Conservation (phyloP, 2,329 filamentous ascomycete genomes). For the Scedosporium minutisporum region DNA sequence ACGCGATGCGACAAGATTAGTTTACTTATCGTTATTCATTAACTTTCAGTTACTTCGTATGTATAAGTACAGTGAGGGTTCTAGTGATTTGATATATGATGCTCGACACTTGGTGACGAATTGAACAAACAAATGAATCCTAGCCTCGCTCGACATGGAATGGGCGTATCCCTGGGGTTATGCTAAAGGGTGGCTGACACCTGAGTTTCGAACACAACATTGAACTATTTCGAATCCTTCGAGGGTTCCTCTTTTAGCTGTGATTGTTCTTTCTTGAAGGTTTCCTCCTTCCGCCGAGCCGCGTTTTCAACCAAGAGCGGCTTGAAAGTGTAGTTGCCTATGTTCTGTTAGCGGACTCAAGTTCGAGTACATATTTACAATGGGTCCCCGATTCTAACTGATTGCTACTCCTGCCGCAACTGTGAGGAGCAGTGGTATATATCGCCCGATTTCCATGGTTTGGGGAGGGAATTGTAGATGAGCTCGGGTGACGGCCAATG, state of each 20-base stretch:
- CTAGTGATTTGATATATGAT: too few relatives aligned
- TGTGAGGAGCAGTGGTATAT: constrained; percentile 1
- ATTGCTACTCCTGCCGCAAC: constrained; percentile 4
- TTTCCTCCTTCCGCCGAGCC: neutral
- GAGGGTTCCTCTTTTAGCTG: neutral
- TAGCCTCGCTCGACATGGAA: too few relatives aligned
- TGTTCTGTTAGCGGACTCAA: neutral
- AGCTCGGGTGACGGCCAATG: neutral
- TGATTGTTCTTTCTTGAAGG: neutral
- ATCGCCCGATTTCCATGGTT: constrained; percentile 3
- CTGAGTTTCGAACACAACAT: too few relatives aligned
- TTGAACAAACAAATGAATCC: too few relatives aligned
- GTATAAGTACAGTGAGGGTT: too few relatives aligned
- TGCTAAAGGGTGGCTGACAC: neutral
- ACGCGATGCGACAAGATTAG: too few relatives aligned
- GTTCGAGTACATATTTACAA: neutral
- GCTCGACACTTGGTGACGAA: too few relatives aligned
- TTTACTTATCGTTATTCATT: too few relatives aligned
- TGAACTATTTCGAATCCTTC: neutral
- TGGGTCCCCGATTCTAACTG: neutral
- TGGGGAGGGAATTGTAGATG: too few relatives aligned
- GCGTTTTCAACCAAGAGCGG: constrained; percentile 3
- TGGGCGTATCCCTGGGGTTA: too few relatives aligned
- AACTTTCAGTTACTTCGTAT: too few relatives aligned
- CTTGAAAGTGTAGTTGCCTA: constrained; percentile 7